Conservation (phyloP, 2,329 filamentous ascomycete genomes). For the Alternaria novae-zelandiae region DNA sequence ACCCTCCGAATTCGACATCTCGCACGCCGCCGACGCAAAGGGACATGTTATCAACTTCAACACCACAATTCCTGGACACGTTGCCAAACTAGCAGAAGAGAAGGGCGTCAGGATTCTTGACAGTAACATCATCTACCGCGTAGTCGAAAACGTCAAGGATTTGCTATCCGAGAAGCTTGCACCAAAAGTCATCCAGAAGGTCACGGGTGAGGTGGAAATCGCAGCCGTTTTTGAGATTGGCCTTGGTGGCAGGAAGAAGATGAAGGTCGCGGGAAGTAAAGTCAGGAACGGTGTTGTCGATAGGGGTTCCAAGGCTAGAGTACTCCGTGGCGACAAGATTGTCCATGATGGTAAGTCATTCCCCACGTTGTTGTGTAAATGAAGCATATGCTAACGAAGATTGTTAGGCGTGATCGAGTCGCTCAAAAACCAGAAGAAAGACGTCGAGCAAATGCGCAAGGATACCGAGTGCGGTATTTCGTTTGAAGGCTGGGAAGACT, state of each 20-base stretch:
- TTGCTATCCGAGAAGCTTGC: conserved; percentile 73
- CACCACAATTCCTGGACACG: conserved; percentile 68
- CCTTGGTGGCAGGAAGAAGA: conserved; percentile 70
- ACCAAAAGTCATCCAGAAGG: conserved; percentile 69
- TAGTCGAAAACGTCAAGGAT: conserved; percentile 74
- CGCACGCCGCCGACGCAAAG: conserved; percentile 79
- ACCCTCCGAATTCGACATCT: conserved; percentile 84
- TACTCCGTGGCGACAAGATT: conserved; percentile 72
- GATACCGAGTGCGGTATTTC: conserved; percentile 92
- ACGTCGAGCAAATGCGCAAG: conserved; percentile 87
- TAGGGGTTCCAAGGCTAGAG: conserved; percentile 69
- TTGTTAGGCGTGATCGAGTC: conserved; percentile 74
- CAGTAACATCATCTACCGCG: conserved; percentile 84
- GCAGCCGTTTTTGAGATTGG: conserved; percentile 84
- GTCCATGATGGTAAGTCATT: conserved; percentile 78
- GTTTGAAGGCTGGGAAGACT: conserved; percentile 79
- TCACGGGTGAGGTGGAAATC: conserved; percentile 88
- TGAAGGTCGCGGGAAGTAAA: conserved; percentile 85
- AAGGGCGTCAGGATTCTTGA: conserved; percentile 79
- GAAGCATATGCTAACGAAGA: conserved; percentile 3
- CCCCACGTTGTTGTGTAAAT: too few species aligned
- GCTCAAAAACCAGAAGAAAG: conserved; percentile 91
- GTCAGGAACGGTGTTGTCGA: conserved; percentile 80
- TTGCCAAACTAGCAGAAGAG: conserved; percentile 72
- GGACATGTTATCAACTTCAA: conserved; percentile 90